Evolutionary conservation across 208 protist species (phyloP).

Genomic region (Naegleria gruberi): DNA sequence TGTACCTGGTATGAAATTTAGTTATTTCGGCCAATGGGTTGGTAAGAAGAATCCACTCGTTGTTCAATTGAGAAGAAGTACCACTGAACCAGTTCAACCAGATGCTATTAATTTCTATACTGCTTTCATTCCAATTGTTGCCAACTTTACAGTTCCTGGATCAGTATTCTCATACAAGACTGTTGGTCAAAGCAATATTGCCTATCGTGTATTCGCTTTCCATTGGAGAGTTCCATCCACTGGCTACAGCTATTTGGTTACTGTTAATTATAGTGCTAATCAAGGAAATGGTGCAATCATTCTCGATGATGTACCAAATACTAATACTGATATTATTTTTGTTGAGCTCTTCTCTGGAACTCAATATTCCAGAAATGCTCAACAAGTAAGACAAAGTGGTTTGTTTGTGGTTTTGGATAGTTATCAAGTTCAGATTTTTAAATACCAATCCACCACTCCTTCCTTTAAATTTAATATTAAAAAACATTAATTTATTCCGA

Average conservation of each 20-base stretch:
- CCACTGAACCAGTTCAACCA: constrained; percentile 32
- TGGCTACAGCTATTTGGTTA: not conserved
- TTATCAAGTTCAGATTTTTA: not conserved
- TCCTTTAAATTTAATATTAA: not conserved
- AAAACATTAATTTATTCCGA: not conserved
- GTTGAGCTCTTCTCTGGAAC: not conserved
- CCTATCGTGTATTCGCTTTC: not conserved
- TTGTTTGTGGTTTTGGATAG: not conserved
- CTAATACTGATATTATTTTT: not conserved
- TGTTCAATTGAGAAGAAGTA: constrained; percentile 46
- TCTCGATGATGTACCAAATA: not conserved
- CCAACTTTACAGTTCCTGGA: constrained; percentile 39
- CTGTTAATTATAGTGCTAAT: not conserved
- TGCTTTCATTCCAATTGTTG: constrained; percentile 43
- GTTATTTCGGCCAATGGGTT: constrained; percentile 48
- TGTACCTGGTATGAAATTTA: constrained; percentile 48
- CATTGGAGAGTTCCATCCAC: not conserved
- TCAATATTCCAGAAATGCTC: not conserved
- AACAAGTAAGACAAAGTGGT: not conserved
- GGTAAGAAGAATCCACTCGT: constrained; percentile 50
- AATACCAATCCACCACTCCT: not conserved
- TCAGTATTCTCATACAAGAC: not conserved
- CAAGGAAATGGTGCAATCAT: not conserved
- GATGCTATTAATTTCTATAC: constrained; percentile 39
- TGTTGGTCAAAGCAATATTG: not conserved